Percentiles rank a stretch among this genome's conserved stretches.
Evolutionary conservation across 2,329 filamentous ascomycete species (phyloP).

Genomic region (Tothia fuscella): DNA sequence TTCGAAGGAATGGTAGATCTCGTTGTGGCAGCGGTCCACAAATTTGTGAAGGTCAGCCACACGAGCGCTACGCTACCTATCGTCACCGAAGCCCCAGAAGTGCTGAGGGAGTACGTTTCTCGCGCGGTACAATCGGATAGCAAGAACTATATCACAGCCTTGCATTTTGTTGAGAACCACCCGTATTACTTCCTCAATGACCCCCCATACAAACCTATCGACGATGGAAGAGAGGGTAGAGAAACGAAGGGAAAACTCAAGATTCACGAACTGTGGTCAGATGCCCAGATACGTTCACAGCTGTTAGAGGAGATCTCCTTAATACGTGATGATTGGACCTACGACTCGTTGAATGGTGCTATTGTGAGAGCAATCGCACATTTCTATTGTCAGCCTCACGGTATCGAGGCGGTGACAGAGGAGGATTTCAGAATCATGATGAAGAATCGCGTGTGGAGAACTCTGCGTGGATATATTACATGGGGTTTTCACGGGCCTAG

Average conservation of each 20-base stretch:
- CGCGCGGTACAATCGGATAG: constrained; percentile 41
- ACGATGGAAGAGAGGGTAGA: background rate
- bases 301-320: background rate
- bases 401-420: background rate
- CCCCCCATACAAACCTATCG: background rate
- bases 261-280: background rate
- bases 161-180: constrained; percentile 44
- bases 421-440: background rate
- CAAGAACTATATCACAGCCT: constrained; percentile 44
- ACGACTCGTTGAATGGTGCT: background rate
- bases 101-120: constrained; percentile 35
- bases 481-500: constrained; percentile 6
- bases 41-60: constrained; percentile 14
- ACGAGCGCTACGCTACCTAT: constrained; percentile 11
- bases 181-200: constrained; percentile 41
- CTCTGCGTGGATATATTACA: constrained; percentile 1
- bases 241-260: background rate
- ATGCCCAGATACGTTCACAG: background rate
- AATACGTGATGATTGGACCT: background rate
- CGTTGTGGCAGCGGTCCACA: constrained; percentile 21
- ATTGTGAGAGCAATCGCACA: background rate
- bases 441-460: constrained; percentile 4
- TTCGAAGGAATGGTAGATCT: constrained; percentile 26
- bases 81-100: constrained; percentile 10
- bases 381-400: background rate